These are phyloP conservation scores for Pestalotiopsis sp. DNA, from an alignment of 2,329 filamentous ascomycete genomes.

Conservation along the genomic window DNA sequence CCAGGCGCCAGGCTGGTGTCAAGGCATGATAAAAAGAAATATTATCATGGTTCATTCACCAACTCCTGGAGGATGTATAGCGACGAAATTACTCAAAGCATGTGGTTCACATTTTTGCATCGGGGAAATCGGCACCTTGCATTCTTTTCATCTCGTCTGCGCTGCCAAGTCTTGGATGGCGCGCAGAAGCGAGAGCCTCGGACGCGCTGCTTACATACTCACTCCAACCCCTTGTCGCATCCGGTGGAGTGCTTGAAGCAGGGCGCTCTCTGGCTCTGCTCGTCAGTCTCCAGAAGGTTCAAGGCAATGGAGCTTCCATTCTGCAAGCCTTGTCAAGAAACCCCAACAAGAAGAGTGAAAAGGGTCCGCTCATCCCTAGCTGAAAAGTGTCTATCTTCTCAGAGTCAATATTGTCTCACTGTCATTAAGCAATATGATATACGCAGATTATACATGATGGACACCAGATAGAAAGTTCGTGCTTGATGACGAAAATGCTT, in stretches of 20 bases:
- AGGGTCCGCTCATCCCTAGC: not conserved
- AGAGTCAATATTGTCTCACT: not conserved
- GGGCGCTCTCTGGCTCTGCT: not conserved
- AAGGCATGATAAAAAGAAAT: not conserved
- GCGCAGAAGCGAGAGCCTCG: not conserved
- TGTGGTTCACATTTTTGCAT: not conserved
- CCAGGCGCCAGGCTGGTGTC: not conserved
- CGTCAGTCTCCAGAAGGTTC: not conserved
- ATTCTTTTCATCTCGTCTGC: not conserved
- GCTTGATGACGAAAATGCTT: not conserved
- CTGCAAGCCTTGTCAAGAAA: not conserved
- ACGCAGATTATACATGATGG: not conserved
- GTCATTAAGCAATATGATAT: not conserved
- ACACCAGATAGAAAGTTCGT: not conserved
- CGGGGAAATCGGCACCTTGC: not conserved
- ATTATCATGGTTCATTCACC: not conserved
- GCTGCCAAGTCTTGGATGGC: not conserved
- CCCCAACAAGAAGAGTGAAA: not conserved
- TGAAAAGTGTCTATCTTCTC: not conserved
- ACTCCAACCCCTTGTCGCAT: not conserved
- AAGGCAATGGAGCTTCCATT: not conserved
- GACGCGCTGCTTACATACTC: not conserved
- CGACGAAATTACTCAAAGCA: not conserved
- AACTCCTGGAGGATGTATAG: not conserved
- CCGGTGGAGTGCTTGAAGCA: not conserved